phyloP scores from a whole-genome alignment of 1,139 yeast genomes.

The Debaryomyces nepalensis region DNA sequence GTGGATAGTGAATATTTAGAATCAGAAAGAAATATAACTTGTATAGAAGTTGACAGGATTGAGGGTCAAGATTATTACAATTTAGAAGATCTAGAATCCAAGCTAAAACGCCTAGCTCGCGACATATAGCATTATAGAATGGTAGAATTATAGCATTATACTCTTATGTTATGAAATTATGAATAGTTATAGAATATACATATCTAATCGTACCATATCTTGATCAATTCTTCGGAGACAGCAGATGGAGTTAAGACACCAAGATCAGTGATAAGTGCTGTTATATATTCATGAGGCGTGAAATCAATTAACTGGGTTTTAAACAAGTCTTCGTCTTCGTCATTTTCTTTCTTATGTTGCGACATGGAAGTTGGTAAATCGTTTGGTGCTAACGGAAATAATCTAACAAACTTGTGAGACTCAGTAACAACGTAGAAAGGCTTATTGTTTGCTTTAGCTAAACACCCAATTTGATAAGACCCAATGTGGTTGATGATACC shows the following conservation, averaged over 20 bases:
- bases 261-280: conserved; percentile 93
- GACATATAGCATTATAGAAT: background rate
- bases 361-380: conserved; percentile 73
- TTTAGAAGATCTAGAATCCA: conserved; percentile 39
- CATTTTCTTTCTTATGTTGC: conserved; percentile 24
- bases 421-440: conserved; percentile 96
- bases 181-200: conserved; percentile 6
- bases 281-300: conserved; percentile 93
- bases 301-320: conserved; percentile 69
- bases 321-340: conserved; percentile 38
- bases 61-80: conserved; percentile 38
- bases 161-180: background rate
- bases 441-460: conserved; percentile 87
- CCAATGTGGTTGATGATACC: conserved; percentile 97
- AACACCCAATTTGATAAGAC: conserved; percentile 90
- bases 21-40: conserved; percentile 43
- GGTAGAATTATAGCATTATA: no score
- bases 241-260: conserved; percentile 98
- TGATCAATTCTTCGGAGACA: conserved; percentile 94
- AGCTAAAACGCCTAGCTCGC: conserved; percentile 24
- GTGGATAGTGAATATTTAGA: conserved; percentile 50
- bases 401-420: conserved; percentile 92
- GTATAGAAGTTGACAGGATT: conserved; percentile 47
- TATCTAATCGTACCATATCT: conserved; percentile 89
- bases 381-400: conserved; percentile 92